Evolutionary conservation across 805 yeast species (phyloP), one percentile per base, ranked within the genome.

Genomic region (Saturnispora sanitii): DNA sequence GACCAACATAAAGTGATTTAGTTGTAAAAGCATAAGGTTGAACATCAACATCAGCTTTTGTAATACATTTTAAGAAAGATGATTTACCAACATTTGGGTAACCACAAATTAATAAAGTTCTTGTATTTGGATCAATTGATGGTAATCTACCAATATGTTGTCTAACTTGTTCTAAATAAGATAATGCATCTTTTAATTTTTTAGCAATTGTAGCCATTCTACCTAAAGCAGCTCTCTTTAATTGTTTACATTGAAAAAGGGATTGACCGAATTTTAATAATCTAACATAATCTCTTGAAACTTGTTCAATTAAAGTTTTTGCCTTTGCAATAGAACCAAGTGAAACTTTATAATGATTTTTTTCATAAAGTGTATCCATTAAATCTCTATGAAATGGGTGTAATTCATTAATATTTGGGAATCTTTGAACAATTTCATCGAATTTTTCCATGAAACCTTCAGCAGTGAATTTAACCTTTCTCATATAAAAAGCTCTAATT

Each of bases 21-120:
- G 99, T 92, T 52, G 99, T 92, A 79, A 92, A 92, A 26, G 98
- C 98, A 64, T 92, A 92, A 32, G 99, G 99, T 66, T 92, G 98
- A 46, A 92, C 98, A 60, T 92, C 99, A 45, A 92, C 99, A 56
- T 92, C 97, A 30, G 97, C 97, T 56, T 94, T 84, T 49, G 99
- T 92, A 65, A 92, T 84, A 62, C 92, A 77, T 58, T 78, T 74
- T 64, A 92, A 73, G 66, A 92, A 92, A 13, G 96, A 86, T 12
- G 98, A 92, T 66, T 92, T 92, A 67, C 99, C 99, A 46, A 92
- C 99, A 64, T 92, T 92, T 43, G 99, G 99, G 66, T 92, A 92
- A 47, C 99, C 99, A 69, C 99, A 92, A 57, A 92, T 90, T 56
- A 92, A 73, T 53, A 92, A 70, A 19, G 99, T 92, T 71, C 99